Evolutionary conservation across 805 yeast species (phyloP), one percentile per base, ranked within the genome.

Genomic region (Wickerhamiella dianesei): DNA sequence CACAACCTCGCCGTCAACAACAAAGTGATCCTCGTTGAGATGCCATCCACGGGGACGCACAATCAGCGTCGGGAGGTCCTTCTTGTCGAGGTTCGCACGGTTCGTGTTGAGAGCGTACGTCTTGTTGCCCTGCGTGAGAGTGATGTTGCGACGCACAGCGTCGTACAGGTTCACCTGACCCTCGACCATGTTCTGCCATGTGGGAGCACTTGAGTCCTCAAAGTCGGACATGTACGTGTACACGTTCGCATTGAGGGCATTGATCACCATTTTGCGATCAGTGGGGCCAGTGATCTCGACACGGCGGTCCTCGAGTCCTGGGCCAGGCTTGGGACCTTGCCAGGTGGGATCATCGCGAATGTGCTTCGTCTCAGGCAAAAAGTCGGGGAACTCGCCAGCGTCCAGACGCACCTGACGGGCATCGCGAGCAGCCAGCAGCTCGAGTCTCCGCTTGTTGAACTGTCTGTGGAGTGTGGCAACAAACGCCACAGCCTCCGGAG

Each of bases 261-360:
- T 79, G 67, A 79, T 77, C 49, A 79, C 83, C 85, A 79, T 79
- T 62, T 79, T 79, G 51, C 84, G 71, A 64, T 79, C 85, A 42
- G 83, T 77, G 41, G 85, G 85, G 37, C 86, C 86, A 43, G 85
- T 79, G 64, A 79, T 79, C 63, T 79, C 85, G 48, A 77, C 83
- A 55, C 85, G 72, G 59, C 85, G 73, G 70, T 80, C 85, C 58
- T 71, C 74, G 48, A 79, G 71, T 18, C 85, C 85, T 17, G 75
- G 77, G 40, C 79, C 83, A 50, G 78, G 76, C 41, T 76, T 71
- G 21, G 85, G 80, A 32, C 84, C 85, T 50, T 75, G 76, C 85
- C 85, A 79, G 39, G 77, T 69, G 35, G 78, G 73, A 61, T 79
- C 81, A 40, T 78, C 75, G 58, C 85, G 71, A 56, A 79, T 74